These are phyloP conservation scores for Xylaria multiplex DNA, from an alignment of 2,329 filamentous ascomycete species.

Conservation along the genomic window DNA sequence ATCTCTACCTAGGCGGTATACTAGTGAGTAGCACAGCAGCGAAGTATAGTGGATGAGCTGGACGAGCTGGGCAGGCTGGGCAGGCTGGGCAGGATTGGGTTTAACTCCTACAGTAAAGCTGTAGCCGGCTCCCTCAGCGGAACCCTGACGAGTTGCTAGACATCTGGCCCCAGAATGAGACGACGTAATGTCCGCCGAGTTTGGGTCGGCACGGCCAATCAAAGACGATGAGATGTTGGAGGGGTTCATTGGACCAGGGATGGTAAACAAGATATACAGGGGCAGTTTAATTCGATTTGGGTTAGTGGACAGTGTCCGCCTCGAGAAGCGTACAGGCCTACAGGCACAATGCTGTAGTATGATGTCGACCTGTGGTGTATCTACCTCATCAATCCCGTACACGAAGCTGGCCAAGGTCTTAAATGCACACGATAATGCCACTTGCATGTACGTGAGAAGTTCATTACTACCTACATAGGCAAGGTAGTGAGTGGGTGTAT, in stretches of 20 bases:
- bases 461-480: not conserved
- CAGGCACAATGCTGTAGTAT: not conserved
- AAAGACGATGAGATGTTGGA: not conserved
- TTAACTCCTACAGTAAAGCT: not conserved
- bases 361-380: too few species aligned
- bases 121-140: conserved; percentile 25
- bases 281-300: not conserved
- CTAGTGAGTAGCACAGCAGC: too few species aligned
- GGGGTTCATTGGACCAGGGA: conserved; percentile 3
- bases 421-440: not conserved
- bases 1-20: too few species aligned
- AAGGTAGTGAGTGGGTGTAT: too few species aligned
- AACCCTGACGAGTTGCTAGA: conserved; percentile 11
- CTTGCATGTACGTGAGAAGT: too few species aligned
- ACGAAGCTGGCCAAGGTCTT: too few species aligned
- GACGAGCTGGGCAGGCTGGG: conserved; percentile 6
- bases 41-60: not conserved
- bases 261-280: not conserved
- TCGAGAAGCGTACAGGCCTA: conserved; percentile 3
- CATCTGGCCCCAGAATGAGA: conserved; percentile 1
- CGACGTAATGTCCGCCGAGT: conserved; percentile 29
- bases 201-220: conserved; percentile 27
- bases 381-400: too few species aligned
- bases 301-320: conserved; percentile 16
- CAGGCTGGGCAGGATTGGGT: conserved; percentile 2